phyloP scores from a whole-genome alignment of 108 stramenopile species.

The Hondaea fermentalgiana region DNA sequence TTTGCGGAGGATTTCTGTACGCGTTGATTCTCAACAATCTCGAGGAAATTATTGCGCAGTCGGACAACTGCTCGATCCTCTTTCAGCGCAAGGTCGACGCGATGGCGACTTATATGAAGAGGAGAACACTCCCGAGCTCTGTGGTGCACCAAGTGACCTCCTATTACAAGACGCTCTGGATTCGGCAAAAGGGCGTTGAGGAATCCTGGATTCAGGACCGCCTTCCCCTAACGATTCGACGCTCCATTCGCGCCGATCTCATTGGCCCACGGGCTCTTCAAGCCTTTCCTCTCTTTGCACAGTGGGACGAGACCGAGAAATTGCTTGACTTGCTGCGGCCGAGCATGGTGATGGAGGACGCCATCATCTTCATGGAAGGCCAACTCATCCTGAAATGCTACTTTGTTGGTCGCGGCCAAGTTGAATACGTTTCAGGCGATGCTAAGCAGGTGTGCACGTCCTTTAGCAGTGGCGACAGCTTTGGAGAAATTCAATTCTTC shows the following conservation, averaged over 20 bases:
- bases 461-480: background rate
- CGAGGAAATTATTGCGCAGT: constrained; percentile 6
- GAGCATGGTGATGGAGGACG: background rate
- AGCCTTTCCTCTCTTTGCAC: background rate
- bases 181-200: constrained; percentile 3
- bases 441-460: background rate
- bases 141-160: background rate
- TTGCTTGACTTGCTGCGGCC: background rate
- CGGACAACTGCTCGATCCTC: constrained; percentile 4
- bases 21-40: background rate
- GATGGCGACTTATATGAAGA: background rate
- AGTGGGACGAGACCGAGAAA: background rate
- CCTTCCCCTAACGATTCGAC: background rate
- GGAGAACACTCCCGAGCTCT: background rate
- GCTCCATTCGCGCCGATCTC: background rate
- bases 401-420: background rate
- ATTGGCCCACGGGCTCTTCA: background rate
- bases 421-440: background rate
- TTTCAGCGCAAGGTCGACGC: constrained; percentile 10
- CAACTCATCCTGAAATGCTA: background rate
- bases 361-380: background rate
- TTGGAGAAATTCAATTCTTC: background rate
- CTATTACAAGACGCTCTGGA: background rate
- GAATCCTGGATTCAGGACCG: background rate
- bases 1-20: background rate